Evolutionary conservation across 345 rosid genomes (phyloP).

Genomic region (Erucastrum elatum): DNA sequence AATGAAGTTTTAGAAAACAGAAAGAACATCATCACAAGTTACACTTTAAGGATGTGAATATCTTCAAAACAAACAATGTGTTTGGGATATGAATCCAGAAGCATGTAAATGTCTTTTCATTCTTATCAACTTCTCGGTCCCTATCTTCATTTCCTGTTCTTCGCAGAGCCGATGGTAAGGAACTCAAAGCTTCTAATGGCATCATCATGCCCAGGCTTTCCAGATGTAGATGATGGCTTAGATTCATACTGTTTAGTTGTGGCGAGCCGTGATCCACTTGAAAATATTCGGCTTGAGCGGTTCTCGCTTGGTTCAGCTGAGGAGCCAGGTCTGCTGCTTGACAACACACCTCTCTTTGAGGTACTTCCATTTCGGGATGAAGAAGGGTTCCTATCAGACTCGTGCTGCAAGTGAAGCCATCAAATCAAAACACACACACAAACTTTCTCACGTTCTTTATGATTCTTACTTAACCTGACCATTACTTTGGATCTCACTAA

Average conservation of each 20-base stretch:
- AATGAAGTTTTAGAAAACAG: background rate
- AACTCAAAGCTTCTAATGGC: constrained; percentile 74
- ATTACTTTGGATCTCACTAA: background rate
- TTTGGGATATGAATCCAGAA: background rate
- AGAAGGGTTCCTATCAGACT: constrained; percentile 57
- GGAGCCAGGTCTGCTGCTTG: constrained; percentile 63
- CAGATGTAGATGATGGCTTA: constrained; percentile 55
- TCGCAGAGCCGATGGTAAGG: constrained; percentile 58
- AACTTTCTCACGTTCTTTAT: constrained; percentile 12
- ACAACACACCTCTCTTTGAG: constrained; percentile 66
- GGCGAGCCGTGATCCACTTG: constrained; percentile 61
- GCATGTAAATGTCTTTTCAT: constrained; percentile 1
- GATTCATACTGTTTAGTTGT: constrained; percentile 71
- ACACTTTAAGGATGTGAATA: constrained; percentile 1
- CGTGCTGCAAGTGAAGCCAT: constrained; percentile 53
- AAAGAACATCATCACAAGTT: background rate
- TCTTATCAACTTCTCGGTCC: background rate
- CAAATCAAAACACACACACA: constrained; percentile 2
- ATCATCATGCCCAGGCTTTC: constrained; percentile 64
- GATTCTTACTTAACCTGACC: background rate
- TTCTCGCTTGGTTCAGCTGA: constrained; percentile 72
- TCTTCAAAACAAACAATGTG: constrained; percentile 5
- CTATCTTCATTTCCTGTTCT: constrained; percentile 48
- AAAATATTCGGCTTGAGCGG: constrained; percentile 60
- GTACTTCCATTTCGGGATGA: constrained; percentile 68